These are phyloP conservation scores for Lepidopterella palustris DNA, from an alignment of 495 filamentous ascomycete genomes.

Conservation along the genomic window DNA sequence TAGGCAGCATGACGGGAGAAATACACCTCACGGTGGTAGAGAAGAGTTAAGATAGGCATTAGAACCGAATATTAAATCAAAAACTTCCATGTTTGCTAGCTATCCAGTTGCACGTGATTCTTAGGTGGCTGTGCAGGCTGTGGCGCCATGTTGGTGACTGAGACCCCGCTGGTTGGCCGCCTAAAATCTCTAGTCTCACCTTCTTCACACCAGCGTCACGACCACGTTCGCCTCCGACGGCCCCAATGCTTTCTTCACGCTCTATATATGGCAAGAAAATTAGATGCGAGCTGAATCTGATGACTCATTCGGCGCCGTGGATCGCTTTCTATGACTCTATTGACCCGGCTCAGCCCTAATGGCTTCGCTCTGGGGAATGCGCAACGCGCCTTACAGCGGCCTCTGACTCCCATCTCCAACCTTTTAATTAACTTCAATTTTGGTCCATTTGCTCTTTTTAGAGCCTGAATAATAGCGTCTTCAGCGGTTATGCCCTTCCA, in stretches of 20 bases:
- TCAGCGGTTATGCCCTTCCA: not conserved
- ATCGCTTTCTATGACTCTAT: not conserved
- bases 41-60: not conserved
- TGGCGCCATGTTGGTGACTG: not conserved
- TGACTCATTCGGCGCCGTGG: not conserved
- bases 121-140: not conserved
- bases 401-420: too few relatives aligned
- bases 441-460: not conserved
- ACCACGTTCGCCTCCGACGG: not conserved
- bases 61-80: not conserved
- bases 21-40: not conserved
- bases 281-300: not conserved
- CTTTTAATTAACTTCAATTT: not conserved
- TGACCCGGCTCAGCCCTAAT: not conserved
- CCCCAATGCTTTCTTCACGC: not conserved
- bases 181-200: not conserved
- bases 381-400: too few relatives aligned
- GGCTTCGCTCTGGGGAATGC: not conserved
- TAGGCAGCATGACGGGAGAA: not conserved
- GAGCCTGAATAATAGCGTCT: not conserved
- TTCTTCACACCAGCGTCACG: not conserved
- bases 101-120: not conserved
- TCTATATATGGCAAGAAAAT: not conserved
- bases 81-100: not conserved
- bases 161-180: not conserved